These are phyloP conservation scores for Plasmodium gallinaceum DNA, from an alignment of 169 alveolate species.

Conservation along the genomic window DNA sequence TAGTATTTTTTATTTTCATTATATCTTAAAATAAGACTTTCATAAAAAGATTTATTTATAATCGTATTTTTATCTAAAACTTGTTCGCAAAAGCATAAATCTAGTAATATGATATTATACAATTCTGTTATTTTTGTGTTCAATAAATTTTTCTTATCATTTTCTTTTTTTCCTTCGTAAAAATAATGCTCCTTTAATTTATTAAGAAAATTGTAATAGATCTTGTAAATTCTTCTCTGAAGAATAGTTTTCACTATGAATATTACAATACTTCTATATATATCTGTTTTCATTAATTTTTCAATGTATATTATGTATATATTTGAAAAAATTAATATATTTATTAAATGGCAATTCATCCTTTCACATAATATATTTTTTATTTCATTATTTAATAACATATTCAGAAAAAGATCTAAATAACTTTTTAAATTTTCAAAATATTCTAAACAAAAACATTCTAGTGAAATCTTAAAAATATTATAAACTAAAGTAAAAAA, in stretches of 20 bases:
- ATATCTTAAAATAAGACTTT: conserved; percentile 50
- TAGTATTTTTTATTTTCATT: conserved; percentile 30
- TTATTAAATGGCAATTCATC: conserved; percentile 68
- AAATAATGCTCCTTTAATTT: conserved; percentile 9
- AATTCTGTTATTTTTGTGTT: conserved; percentile 64
- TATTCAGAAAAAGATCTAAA: conserved; percentile 35
- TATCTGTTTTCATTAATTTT: conserved; percentile 43
- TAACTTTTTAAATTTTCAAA: conserved; percentile 34
- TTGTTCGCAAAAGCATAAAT: conserved; percentile 56
- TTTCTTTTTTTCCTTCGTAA: not conserved
- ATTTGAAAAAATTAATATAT: conserved; percentile 61
- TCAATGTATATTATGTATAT: conserved; percentile 55
- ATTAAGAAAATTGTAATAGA: conserved; percentile 26
- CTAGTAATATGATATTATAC: conserved; percentile 54
- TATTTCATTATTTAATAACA: conserved; percentile 52
- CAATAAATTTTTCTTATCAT: conserved; percentile 30
- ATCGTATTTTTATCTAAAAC: conserved; percentile 56
- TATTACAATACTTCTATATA: conserved; percentile 31
- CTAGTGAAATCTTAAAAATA: conserved; percentile 34
- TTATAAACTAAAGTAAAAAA: conserved; percentile 45
- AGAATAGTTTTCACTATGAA: conserved; percentile 47
- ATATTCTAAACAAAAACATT: conserved; percentile 67
- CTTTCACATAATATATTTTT: conserved; percentile 53
- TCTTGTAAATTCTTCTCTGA: conserved; percentile 29
- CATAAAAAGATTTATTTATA: conserved; percentile 57